Base-by-base conservation (phyloP, 1,284 basidiomycete genomes). In the Boletus subluridellus region DNA sequence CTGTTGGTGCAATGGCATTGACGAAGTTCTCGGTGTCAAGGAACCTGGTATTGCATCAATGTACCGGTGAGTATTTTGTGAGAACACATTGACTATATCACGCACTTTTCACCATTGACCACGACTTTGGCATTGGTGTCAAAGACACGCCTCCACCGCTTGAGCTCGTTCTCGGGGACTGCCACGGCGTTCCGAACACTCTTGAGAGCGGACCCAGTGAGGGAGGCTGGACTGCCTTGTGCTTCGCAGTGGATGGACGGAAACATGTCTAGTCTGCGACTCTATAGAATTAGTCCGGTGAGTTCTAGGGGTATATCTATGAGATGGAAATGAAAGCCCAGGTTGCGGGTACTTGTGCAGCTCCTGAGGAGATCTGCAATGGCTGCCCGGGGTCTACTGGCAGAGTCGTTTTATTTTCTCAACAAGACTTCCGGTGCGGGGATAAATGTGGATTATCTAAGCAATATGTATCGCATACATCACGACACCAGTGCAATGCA, bases 1-100 rank as follows among this genome's bases (percentile, higher is more conserved):
- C 85, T 57, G 83, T 82, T 4, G 94, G 93, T 39, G 90, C 93
- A 72, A 97, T 95, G 54, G 95, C 94, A 72, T 92, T 92, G 69
- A 97, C 88, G 74, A 98, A 98, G 68, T 87, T 87, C 44, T 92
- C 86, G 39, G 81, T 78, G 74, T 90, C 90, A 55, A 98, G 80
- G 74, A 84, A 95, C 74, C 94, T 88, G 64, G 35, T 17, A 37
- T 58, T 30, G 41, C 47, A 52, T 12, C 47, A 57, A 37, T 47
- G 14, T 11, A 30, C 11, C 10, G 37, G 39, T 64, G 54, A 60
- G 59, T 44, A 34, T 59, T 49, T 30, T 21, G 61, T 35, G 46
- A 42, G 17, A 54, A 24, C 32, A 52, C 21, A 48, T 49, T 49
- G 74, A 71, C 65, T 66, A 62, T 65, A 65, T 57, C 52, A 61